A percentile compares a stretch with the other conserved stretches of the same genome.
Conservation (phyloP, 2,329 filamentous ascomycete species). For the Calonectria crousiana region DNA sequence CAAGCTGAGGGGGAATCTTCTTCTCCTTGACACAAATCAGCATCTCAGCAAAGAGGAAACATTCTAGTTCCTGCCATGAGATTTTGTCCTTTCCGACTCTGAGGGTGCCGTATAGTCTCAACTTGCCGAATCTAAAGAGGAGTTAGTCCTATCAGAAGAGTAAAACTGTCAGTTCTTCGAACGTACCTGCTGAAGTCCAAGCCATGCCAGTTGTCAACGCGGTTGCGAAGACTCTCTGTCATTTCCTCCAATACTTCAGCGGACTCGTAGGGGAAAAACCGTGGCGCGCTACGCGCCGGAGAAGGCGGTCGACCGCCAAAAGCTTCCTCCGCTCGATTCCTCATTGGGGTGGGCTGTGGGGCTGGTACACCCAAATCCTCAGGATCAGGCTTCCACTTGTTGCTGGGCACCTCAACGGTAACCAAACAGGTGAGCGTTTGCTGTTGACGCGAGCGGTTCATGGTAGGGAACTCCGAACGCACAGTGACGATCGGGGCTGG, state of each 20-base stretch:
- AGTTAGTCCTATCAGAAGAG: slow-evolving; percentile 27
- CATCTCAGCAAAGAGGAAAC: slow-evolving; percentile 98
- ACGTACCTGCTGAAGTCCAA: slow-evolving; percentile 85
- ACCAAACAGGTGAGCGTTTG: slow-evolving; percentile 95
- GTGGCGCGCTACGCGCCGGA: slow-evolving; percentile 67
- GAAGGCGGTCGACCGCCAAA: slow-evolving; percentile 69
- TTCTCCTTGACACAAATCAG: slow-evolving; percentile 99
- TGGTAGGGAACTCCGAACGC: slow-evolving; percentile 95
- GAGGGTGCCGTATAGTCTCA: slow-evolving; percentile 89
- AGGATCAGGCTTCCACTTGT: slow-evolving; percentile 88
- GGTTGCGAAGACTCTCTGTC: slow-evolving; percentile 83
- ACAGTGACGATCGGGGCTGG: slow-evolving; percentile 93
- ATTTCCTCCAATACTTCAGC: slow-evolving; percentile 84
- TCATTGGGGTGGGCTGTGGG: slow-evolving; percentile 55
- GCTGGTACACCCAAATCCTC: slow-evolving; percentile 77
- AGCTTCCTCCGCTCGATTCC: slow-evolving; percentile 63
- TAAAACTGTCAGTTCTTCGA: background rate
- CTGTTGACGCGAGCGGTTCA: slow-evolving; percentile 91
- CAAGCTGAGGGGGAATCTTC: slow-evolving; percentile 67
- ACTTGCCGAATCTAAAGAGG: slow-evolving; percentile 81
- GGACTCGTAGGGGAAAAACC: slow-evolving; percentile 79
- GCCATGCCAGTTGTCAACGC: slow-evolving; percentile 99
- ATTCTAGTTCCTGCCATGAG: slow-evolving; percentile 98
- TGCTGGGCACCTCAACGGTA: slow-evolving; percentile 93
- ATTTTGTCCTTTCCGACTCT: slow-evolving; percentile 96